Percentiles rank a stretch among this genome's conserved stretches.
Conservation (phyloP, 495 filamentous ascomycete genomes). For the Zalerion maritima region DNA sequence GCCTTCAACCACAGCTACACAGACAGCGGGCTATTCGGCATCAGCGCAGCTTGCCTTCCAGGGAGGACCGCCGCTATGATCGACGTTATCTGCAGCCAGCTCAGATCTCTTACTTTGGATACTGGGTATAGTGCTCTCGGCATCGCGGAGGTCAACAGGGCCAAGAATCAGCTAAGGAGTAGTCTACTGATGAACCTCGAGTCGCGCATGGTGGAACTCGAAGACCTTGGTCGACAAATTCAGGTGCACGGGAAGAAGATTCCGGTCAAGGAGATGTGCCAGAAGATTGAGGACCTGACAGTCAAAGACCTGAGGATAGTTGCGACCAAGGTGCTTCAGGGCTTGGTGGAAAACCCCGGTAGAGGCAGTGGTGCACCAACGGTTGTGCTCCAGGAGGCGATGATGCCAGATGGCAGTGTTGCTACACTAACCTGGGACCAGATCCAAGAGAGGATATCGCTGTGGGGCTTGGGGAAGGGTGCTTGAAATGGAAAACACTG, state of each 20-base stretch:
- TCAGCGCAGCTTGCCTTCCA: slow-evolving; percentile 72
- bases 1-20: slow-evolving; percentile 97
- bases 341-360: slow-evolving; percentile 60
- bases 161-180: slow-evolving; percentile 91
- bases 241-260: slow-evolving; percentile 90
- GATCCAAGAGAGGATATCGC: slow-evolving; percentile 69
- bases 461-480: slow-evolving; percentile 65
- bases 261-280: slow-evolving; percentile 84
- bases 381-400: slow-evolving; percentile 78
- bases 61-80: slow-evolving; percentile 63
- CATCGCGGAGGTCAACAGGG: slow-evolving; percentile 71
- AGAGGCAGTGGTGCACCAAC: slow-evolving; percentile 81
- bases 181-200: slow-evolving; percentile 96
- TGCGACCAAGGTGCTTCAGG: slow-evolving; percentile 65
- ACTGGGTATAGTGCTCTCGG: slow-evolving; percentile 54
- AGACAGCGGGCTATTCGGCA: slow-evolving; percentile 88
- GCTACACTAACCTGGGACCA: slow-evolving; percentile 65
- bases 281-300: slow-evolving; percentile 66
- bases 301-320: slow-evolving; percentile 73
- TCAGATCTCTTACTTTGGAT: slow-evolving; percentile 61
- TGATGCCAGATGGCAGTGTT: slow-evolving; percentile 34
- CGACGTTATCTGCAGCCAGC: slow-evolving; percentile 84
- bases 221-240: slow-evolving; percentile 90
- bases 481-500: too few species aligned
- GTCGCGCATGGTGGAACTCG: slow-evolving; percentile 93